Evolutionary conservation across 2,329 filamentous ascomycete species (phyloP).

Genomic region (Diaporthe sp.): DNA sequence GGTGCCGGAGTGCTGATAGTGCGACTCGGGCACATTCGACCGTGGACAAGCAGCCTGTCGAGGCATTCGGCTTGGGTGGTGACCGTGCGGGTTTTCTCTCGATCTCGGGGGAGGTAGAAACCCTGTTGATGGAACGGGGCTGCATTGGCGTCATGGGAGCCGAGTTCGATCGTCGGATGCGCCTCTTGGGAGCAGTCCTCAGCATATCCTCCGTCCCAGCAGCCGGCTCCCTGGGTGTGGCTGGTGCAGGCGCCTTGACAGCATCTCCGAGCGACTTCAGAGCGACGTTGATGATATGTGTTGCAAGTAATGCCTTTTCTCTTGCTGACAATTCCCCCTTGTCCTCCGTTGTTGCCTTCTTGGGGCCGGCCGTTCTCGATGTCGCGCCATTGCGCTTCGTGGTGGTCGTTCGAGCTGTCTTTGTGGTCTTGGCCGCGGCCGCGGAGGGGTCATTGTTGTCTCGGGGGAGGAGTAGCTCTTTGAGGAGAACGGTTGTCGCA

Average conservation of each 20-base stretch:
- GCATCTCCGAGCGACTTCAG: constrained; percentile 77
- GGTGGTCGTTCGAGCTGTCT: constrained; percentile 40
- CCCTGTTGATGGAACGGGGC: constrained; percentile 69
- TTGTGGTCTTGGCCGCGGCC: constrained; percentile 38
- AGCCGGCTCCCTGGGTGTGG: constrained; percentile 45
- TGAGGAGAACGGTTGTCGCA: constrained; percentile 55
- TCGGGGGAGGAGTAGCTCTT: constrained; percentile 55
- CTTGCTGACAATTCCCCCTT: constrained; percentile 59
- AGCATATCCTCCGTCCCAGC: constrained; percentile 49
- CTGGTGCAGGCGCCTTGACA: constrained; percentile 58
- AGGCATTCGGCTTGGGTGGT: constrained; percentile 41
- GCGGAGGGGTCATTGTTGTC: constrained; percentile 36
- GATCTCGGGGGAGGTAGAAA: constrained; percentile 62
- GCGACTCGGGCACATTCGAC: constrained; percentile 77
- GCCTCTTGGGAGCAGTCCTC: constrained; percentile 51
- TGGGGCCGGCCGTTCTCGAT: constrained; percentile 43
- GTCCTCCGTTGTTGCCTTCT: constrained; percentile 44
- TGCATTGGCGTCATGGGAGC: constrained; percentile 71
- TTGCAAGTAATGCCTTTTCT: constrained; percentile 75
- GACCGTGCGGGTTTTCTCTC: constrained; percentile 47
- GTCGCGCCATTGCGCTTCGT: constrained; percentile 40
- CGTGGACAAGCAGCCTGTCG: constrained; percentile 62
- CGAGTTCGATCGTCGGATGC: constrained; percentile 65
- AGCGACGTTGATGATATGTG: constrained; percentile 76
- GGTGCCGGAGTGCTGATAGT: constrained; percentile 71